These are phyloP conservation scores for Trichosporon inkin DNA, from an alignment of 1,284 basidiomycete genomes.

Conservation along the genomic window DNA sequence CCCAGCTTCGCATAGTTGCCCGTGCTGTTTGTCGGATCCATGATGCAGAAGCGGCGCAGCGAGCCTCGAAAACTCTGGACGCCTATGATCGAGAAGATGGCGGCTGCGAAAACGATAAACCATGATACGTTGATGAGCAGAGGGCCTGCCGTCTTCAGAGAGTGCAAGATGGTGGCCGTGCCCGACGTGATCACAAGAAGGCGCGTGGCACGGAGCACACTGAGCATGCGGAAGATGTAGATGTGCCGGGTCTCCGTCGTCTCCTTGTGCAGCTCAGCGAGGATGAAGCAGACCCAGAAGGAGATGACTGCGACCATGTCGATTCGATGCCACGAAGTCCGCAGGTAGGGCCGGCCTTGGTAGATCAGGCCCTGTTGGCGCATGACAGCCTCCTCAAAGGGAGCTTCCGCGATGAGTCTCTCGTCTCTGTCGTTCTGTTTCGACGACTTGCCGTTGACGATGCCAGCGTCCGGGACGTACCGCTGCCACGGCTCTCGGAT, in stretches of 20 bases:
- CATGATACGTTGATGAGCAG: conserved; percentile 82
- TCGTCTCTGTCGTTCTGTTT: conserved; percentile 11
- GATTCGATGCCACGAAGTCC: conserved; percentile 91
- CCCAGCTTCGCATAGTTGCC: conserved; percentile 36
- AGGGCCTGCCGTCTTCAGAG: conserved; percentile 84
- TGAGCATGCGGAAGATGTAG: conserved; percentile 83
- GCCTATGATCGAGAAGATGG: conserved; percentile 85
- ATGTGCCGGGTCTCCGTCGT: conserved; percentile 63
- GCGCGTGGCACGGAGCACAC: conserved; percentile 77
- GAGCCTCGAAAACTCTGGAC: conserved; percentile 86
- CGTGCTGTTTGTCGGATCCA: conserved; percentile 48
- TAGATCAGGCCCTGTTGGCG: conserved; percentile 46
- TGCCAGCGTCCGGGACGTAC: background rate
- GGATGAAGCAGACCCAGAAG: conserved; percentile 61
- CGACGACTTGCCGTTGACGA: conserved; percentile 10
- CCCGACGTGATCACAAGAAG: conserved; percentile 84
- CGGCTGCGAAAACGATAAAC: conserved; percentile 86
- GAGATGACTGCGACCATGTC: conserved; percentile 73
- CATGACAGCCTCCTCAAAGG: conserved; percentile 54
- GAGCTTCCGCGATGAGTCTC: conserved; percentile 39
- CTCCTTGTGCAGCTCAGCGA: conserved; percentile 67
- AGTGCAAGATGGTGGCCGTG: conserved; percentile 91
- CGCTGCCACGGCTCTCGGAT: conserved; percentile 11
- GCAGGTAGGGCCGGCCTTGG: conserved; percentile 65
- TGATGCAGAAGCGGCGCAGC: conserved; percentile 58